Conservation (phyloP, 2,329 filamentous ascomycete species). For the Curvularia sp. region DNA sequence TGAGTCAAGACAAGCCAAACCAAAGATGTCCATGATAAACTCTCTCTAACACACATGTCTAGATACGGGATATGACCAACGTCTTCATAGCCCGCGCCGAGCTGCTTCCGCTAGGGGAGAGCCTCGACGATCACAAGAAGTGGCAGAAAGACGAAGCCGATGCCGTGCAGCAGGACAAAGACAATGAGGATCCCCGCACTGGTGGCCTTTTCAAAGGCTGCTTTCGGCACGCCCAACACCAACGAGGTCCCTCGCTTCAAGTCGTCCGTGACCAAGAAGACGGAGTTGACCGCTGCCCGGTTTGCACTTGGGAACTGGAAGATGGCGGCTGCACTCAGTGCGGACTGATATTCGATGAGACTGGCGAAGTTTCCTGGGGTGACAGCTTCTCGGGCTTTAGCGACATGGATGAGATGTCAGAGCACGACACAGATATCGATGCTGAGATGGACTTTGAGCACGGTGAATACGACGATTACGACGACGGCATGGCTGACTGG, state of each 20-base stretch:
- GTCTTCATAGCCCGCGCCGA: conserved; percentile 67
- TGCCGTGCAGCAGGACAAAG: conserved; percentile 66
- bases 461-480: conserved; percentile 43
- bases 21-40: neutral
- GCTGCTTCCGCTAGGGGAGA: conserved; percentile 68
- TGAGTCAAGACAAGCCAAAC: conserved; percentile 48
- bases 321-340: conserved; percentile 65
- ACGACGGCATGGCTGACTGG: conserved; percentile 41
- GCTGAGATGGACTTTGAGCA: conserved; percentile 53
- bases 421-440: conserved; percentile 51
- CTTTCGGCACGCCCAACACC: conserved; percentile 53
- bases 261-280: conserved; percentile 65
- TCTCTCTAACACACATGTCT: conserved; percentile 13
- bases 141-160: conserved; percentile 66
- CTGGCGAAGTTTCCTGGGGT: conserved; percentile 50
- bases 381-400: conserved; percentile 54
- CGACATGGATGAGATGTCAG: conserved; percentile 54
- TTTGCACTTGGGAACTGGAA: conserved; percentile 69
- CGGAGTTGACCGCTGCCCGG: conserved; percentile 67
- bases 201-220: conserved; percentile 70
- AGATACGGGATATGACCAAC: conserved; percentile 70
- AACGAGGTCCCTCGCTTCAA: conserved; percentile 37
- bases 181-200: conserved; percentile 55
- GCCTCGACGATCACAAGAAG: conserved; percentile 64
- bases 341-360: conserved; percentile 58